phyloP scores from a whole-genome alignment of 2,329 filamentous ascomycete genomes.

The Cytospora piceicola region DNA sequence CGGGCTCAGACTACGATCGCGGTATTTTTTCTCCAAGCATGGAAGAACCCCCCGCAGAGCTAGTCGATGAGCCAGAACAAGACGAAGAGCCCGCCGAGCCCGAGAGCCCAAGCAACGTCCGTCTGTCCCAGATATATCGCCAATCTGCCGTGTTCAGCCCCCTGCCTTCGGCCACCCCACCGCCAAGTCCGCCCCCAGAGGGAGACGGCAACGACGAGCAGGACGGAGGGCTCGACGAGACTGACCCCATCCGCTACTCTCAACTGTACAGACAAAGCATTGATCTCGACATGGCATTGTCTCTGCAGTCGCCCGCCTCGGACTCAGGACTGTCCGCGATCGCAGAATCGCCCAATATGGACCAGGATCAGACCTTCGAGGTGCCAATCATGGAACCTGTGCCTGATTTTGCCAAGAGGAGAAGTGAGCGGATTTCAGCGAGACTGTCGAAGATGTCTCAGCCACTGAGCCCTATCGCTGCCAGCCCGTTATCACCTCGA shows the following conservation, averaged over 20 bases:
- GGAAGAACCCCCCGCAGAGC: constrained; percentile 1
- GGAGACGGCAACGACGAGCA: constrained; percentile 4
- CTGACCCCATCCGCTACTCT: constrained; percentile 17
- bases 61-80: not conserved
- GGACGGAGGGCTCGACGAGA: constrained; percentile 2
- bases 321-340: constrained; percentile 12
- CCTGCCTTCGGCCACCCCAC: constrained; percentile 4
- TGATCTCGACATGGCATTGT: constrained; percentile 9
- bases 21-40: constrained; percentile 4
- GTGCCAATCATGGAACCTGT: not conserved
- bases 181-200: constrained; percentile 17
- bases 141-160: constrained; percentile 12
- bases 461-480: constrained; percentile 16
- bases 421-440: not conserved
- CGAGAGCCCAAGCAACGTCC: constrained; percentile 4
- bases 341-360: constrained; percentile 16
- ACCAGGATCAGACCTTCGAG: not conserved
- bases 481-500: constrained; percentile 24
- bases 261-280: constrained; percentile 27
- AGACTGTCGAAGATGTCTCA: constrained; percentile 12
- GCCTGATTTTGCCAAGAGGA: constrained; percentile 8
- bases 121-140: constrained; percentile 21
- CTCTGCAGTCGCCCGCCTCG: constrained; percentile 5
- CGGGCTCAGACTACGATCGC: constrained; percentile 12
- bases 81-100: constrained; percentile 3